Evolutionary conservation across 768 basidiomycete genomes (phyloP).

Genomic region (Lactarius vividus): DNA sequence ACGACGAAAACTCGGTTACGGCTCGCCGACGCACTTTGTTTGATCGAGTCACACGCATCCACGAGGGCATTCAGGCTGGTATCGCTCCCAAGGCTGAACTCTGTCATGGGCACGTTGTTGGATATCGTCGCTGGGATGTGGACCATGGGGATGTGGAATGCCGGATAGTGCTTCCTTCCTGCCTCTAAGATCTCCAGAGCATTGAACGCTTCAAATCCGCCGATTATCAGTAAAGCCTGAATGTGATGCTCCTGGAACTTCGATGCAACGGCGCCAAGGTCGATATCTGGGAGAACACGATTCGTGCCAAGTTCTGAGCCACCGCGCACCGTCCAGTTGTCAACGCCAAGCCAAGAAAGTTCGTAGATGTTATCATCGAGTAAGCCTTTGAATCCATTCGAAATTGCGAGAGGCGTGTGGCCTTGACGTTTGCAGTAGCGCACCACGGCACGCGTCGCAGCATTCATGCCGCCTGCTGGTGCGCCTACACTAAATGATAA

Average conservation of each 20-base stretch:
- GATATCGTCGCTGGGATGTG: slow-evolving; percentile 96
- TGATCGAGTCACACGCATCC: slow-evolving; percentile 97
- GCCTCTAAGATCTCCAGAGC: slow-evolving; percentile 75
- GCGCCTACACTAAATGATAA: slow-evolving; percentile 73
- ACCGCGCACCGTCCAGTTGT: slow-evolving; percentile 93
- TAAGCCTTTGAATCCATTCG: slow-evolving; percentile 95
- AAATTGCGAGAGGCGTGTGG: slow-evolving; percentile 86
- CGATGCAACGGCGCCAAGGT: slow-evolving; percentile 85
- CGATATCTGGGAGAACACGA: slow-evolving; percentile 78
- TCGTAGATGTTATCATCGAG: slow-evolving; percentile 85
- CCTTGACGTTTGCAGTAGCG: slow-evolving; percentile 92
- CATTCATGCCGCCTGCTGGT: slow-evolving; percentile 98
- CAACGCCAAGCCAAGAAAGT: slow-evolving; percentile 94
- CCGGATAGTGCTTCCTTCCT: slow-evolving; percentile 78
- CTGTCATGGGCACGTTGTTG: slow-evolving; percentile 97
- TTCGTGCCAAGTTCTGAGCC: slow-evolving; percentile 98
- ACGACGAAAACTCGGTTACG: slow-evolving; percentile 96
- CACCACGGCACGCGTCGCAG: slow-evolving; percentile 91
- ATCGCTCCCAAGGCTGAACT: slow-evolving; percentile 93
- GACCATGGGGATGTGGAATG: slow-evolving; percentile 93
- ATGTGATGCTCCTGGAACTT: slow-evolving; percentile 86
- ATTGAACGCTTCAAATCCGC: slow-evolving; percentile 94
- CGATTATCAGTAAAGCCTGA: slow-evolving; percentile 82
- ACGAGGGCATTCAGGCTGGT: slow-evolving; percentile 98
- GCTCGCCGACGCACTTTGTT: slow-evolving; percentile 96